Evolutionary conservation across 768 basidiomycete species (phyloP), one percentile per base, ranked within the genome.

Genomic region (Mycena kentingensis): DNA sequence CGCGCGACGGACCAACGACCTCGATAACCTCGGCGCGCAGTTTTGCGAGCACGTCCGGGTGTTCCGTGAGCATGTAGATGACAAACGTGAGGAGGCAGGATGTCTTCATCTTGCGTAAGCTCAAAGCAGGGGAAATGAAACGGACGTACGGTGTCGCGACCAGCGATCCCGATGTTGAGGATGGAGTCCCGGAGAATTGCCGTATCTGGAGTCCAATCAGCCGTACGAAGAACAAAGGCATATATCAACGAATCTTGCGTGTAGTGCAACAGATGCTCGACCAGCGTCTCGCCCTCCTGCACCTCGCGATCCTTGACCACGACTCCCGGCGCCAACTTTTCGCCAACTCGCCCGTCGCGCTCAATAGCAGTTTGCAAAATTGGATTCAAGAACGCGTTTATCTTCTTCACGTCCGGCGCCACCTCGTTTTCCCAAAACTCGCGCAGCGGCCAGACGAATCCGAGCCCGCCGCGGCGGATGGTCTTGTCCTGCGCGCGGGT

Each of bases 351-450:
- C 70, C 74, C 51, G 69, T 73, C 52, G 62, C 62, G 5, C 83
- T 51, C 36, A 21, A 27, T 42, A 2, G 80, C 80, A 32, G 77
- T 72, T 28, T 65, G 54, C 51, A 85, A 45, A 39, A 87, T 78
- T 0, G 81, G 81, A 35, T 81, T 73, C 34, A 84, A 70, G 60
- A 81, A 83, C 16, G 61, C 70, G 32, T 77, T 70, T 10, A 85
- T 73, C 10, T 79, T 68, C 39, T 66, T 62, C 72, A 81, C 77
- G 29, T 74, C 72, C 46, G 68, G 65, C 39, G 65, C 67, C 13
- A 78, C 70, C 29, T 68, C 71, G 63, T 85, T 80, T 24, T 65
- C 61, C 72, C 73, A 79, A 32, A 84, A 76, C 60, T 87, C 83
- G 2, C 61, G 48, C 11, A 85, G 61, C 4, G 78, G 77, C 84